Conservation (phyloP, 2,329 filamentous ascomycete species). For the Nemania diffusa region DNA sequence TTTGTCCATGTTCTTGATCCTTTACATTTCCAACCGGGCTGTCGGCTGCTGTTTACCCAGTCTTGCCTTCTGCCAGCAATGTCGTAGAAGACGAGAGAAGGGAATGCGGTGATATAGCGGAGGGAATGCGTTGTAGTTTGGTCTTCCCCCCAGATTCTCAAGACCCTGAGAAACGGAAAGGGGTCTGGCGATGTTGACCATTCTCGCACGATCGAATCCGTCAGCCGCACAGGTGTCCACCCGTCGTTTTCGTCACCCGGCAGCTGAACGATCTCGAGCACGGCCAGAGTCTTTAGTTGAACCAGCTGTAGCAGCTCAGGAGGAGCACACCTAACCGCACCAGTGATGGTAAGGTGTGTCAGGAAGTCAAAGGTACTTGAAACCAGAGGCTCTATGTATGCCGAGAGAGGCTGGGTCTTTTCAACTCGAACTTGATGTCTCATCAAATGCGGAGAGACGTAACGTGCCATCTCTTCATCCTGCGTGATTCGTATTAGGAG, state of each 20-base stretch:
- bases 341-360: constrained; percentile 43
- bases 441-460: constrained; percentile 13
- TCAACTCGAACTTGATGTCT: not conserved
- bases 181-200: constrained; percentile 56
- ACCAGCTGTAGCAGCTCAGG: constrained; percentile 56
- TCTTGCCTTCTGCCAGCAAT: constrained; percentile 51
- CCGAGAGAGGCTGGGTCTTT: constrained; percentile 41
- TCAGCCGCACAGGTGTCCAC: constrained; percentile 52
- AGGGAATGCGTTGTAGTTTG: constrained; percentile 55
- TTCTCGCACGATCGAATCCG: constrained; percentile 58
- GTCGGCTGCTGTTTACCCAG: constrained; percentile 46
- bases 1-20: not conserved
- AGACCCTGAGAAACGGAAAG: constrained; percentile 59
- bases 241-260: constrained; percentile 46
- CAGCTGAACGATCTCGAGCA: constrained; percentile 59
- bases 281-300: constrained; percentile 58
- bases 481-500: constrained; percentile 1
- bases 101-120: constrained; percentile 55
- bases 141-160: constrained; percentile 58
- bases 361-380: constrained; percentile 50
- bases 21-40: constrained; percentile 5
- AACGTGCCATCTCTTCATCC: not conserved
- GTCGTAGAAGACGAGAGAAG: constrained; percentile 58
- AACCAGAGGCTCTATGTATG: constrained; percentile 54
- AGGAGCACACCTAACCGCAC: constrained; percentile 37